Evolutionary conservation across 1,284 basidiomycete species (phyloP).

Genomic region (Takashimella tepidaria): DNA sequence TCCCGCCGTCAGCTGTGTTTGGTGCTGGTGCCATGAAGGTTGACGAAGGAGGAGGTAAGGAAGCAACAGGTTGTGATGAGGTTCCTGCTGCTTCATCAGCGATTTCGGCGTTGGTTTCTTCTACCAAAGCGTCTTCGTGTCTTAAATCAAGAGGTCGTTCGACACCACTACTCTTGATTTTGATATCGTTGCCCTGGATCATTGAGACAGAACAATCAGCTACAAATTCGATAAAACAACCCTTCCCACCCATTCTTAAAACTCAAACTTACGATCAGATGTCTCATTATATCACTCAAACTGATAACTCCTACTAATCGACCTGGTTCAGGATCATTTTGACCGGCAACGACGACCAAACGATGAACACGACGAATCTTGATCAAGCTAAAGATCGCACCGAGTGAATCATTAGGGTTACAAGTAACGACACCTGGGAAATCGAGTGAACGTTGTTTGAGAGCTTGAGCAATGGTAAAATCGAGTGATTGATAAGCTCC

Average conservation of each 20-base stretch:
- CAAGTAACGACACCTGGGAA: conserved; percentile 97
- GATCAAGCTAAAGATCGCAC: conserved; percentile 84
- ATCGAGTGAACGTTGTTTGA: conserved; percentile 84
- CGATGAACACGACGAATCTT: conserved; percentile 91
- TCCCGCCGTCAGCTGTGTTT: not conserved
- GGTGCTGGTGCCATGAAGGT: not conserved
- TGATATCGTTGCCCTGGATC: not conserved
- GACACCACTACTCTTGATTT: not conserved
- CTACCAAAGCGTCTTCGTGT: too few relatives aligned
- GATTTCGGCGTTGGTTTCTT: not conserved
- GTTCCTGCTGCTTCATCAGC: not conserved
- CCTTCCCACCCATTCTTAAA: too few relatives aligned
- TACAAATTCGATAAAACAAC: too few relatives aligned
- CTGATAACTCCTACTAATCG: conserved; percentile 83
- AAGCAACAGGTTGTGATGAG: not conserved
- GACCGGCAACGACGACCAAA: conserved; percentile 73
- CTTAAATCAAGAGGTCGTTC: not conserved
- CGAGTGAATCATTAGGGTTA: conserved; percentile 87
- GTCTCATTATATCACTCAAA: conserved; percentile 81
- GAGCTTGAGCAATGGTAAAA: conserved; percentile 87
- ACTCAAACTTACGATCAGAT: conserved; percentile 57
- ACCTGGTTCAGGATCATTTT: conserved; percentile 51
- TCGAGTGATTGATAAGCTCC: conserved; percentile 93
- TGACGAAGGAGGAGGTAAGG: not conserved
- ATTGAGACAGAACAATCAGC: too few relatives aligned